These are phyloP conservation scores for Fusarium pseudograminearum DNA, from an alignment of 2,329 filamentous ascomycete genomes.

Conservation along the genomic window DNA sequence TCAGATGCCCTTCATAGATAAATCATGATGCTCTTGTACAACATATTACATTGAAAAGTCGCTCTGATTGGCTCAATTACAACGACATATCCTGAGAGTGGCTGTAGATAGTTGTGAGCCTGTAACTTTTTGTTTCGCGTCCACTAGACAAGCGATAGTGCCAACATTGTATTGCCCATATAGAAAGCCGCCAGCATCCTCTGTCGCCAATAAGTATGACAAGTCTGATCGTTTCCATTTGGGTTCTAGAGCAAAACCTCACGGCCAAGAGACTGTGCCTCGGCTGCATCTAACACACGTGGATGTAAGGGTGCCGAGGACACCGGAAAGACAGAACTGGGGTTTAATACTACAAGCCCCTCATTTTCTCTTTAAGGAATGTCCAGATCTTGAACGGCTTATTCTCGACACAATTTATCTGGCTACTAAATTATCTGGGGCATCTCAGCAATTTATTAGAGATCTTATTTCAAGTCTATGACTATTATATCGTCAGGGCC, in stretches of 20 bases:
- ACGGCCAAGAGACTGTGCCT: constrained; percentile 25
- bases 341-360: constrained; percentile 24
- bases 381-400: constrained; percentile 5
- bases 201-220: background rate
- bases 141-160: background rate
- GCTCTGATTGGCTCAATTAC: background rate
- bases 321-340: constrained; percentile 12
- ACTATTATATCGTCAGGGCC: constrained; percentile 5
- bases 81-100: background rate
- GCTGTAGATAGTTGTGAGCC: background rate
- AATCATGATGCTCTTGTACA: background rate
- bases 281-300: constrained; percentile 35
- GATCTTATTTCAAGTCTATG: constrained; percentile 2
- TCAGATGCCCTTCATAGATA: background rate
- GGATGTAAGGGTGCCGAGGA: constrained; percentile 29
- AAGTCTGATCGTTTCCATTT: background rate
- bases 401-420: background rate
- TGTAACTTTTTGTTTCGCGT: background rate
- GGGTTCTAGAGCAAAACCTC: background rate
- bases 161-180: background rate
- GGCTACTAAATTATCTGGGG: background rate
- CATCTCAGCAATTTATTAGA: background rate
- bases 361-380: constrained; percentile 20
- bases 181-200: background rate
- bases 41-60: background rate